These are phyloP conservation scores for Fusarium sp. DNA, from an alignment of 2,329 filamentous ascomycete species.

Conservation along the genomic window DNA sequence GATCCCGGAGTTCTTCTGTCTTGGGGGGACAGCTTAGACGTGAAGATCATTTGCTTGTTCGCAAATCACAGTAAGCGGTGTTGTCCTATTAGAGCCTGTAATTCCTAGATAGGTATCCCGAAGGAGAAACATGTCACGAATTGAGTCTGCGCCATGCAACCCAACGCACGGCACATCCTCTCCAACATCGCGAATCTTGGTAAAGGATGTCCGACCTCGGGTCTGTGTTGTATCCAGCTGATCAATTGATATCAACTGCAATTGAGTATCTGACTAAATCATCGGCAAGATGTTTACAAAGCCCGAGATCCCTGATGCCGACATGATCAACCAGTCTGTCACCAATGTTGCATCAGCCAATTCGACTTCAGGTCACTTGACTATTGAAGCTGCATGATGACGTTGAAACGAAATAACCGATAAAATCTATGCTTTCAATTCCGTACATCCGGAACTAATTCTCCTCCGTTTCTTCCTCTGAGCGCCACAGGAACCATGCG, in stretches of 20 bases:
- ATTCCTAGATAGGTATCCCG: constrained; percentile 35
- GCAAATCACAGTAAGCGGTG: constrained; percentile 26
- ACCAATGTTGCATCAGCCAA: constrained; percentile 23
- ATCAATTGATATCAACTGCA: constrained; percentile 10
- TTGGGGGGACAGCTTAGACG: constrained; percentile 1
- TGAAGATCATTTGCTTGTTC: constrained; percentile 29
- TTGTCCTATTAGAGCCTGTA: constrained; percentile 4
- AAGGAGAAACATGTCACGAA: constrained; percentile 19
- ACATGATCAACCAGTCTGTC: constrained; percentile 23
- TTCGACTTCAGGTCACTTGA: constrained; percentile 27
- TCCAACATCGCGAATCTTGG: constrained; percentile 13
- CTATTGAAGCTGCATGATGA: constrained; percentile 10
- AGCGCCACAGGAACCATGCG: constrained; percentile 72
- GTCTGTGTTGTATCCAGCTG: constrained; percentile 6
- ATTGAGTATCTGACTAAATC: neutral
- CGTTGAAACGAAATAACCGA: neutral
- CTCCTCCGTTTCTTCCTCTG: constrained; percentile 51
- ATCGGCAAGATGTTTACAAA: constrained; percentile 10
- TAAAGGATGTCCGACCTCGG: constrained; percentile 31
- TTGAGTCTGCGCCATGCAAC: constrained; percentile 20
- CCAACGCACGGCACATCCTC: constrained; percentile 16
- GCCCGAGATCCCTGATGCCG: constrained; percentile 21
- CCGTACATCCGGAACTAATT: neutral
- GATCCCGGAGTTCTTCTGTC: constrained; percentile 12
- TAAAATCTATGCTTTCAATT: neutral